A percentile compares a stretch with the other conserved stretches of the same genome.
These are phyloP conservation scores for Ophioceras dolichostomum DNA, from an alignment of 2,329 filamentous ascomycete genomes.

Conservation along the genomic window DNA sequence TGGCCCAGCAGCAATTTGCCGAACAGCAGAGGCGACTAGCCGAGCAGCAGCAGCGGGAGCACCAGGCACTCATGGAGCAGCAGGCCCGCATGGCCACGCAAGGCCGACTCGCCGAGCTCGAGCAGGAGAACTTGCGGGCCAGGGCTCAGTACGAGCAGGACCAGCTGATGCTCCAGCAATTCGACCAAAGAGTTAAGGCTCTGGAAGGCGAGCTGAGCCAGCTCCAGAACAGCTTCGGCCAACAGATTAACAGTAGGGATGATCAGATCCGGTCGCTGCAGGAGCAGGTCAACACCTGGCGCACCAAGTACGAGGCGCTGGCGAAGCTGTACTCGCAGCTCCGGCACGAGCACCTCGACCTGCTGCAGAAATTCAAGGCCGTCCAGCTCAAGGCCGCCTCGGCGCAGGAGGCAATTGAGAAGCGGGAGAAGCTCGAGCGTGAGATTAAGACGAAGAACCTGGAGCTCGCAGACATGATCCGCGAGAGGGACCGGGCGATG, in stretches of 20 bases:
- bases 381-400: conserved; percentile 95
- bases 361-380: conserved; percentile 90
- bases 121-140: conserved; percentile 89
- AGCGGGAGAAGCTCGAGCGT: conserved; percentile 85
- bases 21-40: conserved; percentile 80
- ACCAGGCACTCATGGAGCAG: conserved; percentile 78
- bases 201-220: conserved; percentile 78
- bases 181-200: conserved; percentile 87
- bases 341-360: conserved; percentile 85
- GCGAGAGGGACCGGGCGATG: conserved; percentile 83
- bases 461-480: conserved; percentile 97
- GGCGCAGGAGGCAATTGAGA: conserved; percentile 92
- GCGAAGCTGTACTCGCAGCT: conserved; percentile 96
- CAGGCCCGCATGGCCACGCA: conserved; percentile 92
- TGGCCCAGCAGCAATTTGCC: conserved; percentile 90
- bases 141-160: conserved; percentile 94
- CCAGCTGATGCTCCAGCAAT: conserved; percentile 93
- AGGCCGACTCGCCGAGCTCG: conserved; percentile 86
- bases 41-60: conserved; percentile 82
- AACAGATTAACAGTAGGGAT: conserved; percentile 82
- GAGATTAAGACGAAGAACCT: conserved; percentile 99
- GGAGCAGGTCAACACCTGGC: conserved; percentile 96
- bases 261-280: conserved; percentile 88
- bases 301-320: conserved; percentile 89
- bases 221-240: conserved; percentile 68